These are phyloP conservation scores for Cutaneotrichosporon daszewskae DNA, from an alignment of 1,284 basidiomycete species.

Conservation along the genomic window DNA sequence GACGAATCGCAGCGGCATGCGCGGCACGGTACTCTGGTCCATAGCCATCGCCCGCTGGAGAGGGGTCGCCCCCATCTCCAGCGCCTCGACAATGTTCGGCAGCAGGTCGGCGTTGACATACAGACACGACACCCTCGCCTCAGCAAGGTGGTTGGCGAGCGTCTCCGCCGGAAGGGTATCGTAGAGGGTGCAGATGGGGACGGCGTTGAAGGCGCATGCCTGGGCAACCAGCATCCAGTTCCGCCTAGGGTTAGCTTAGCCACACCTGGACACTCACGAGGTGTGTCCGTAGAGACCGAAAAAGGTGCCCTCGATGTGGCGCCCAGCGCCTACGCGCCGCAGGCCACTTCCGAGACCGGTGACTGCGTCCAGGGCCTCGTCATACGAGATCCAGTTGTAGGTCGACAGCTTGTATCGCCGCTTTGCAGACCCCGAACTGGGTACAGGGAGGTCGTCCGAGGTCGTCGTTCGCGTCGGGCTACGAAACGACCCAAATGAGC, in stretches of 20 bases:
- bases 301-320: constrained; percentile 45
- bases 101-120: constrained; percentile 92
- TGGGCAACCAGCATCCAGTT: constrained; percentile 89
- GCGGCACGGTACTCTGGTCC: too few species aligned
- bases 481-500: too few species aligned
- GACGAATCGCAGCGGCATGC: constrained; percentile 69
- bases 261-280: constrained; percentile 56
- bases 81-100: constrained; percentile 61
- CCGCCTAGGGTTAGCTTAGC: constrained; percentile 21
- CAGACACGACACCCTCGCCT: constrained; percentile 62
- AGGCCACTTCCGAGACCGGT: constrained; percentile 66
- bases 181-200: constrained; percentile 88
- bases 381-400: constrained; percentile 68
- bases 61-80: too few species aligned
- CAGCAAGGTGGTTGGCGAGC: constrained; percentile 81
- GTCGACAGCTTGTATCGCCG: too few species aligned
- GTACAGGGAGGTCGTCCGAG: too few species aligned
- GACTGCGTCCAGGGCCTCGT: constrained; percentile 62
- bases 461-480: too few species aligned
- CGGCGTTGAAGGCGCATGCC: constrained; percentile 67
- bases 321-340: constrained; percentile 61
- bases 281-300: constrained; percentile 91
- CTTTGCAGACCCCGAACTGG: too few species aligned
- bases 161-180: constrained; percentile 86
- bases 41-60: too few species aligned